Conservation (phyloP, 2,329 filamentous ascomycete genomes). For the Uncinocarpus reesii region DNA sequence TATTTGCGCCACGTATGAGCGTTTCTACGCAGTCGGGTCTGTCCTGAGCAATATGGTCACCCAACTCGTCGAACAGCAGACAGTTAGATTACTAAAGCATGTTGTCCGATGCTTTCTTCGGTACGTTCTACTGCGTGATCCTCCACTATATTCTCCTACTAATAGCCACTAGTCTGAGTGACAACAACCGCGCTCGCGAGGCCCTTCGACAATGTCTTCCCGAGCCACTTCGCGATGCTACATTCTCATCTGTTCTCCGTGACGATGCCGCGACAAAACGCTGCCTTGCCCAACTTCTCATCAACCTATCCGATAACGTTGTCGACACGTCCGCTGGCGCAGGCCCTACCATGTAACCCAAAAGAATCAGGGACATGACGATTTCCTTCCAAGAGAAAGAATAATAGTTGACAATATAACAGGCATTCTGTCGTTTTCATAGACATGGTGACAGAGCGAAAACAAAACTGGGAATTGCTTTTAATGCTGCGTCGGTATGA, state of each 20-base stretch:
- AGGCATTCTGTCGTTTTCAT: not conserved
- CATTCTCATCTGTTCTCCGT: slow-evolving; percentile 88
- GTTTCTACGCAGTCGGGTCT: slow-evolving; percentile 95
- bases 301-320: slow-evolving; percentile 88
- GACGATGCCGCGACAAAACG: slow-evolving; percentile 97
- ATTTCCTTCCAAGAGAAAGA: not conserved
- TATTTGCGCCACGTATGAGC: slow-evolving; percentile 96
- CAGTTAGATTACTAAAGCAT: slow-evolving; percentile 88
- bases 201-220: slow-evolving; percentile 91
- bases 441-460: not conserved
- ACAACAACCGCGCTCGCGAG: slow-evolving; percentile 91
- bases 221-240: slow-evolving; percentile 95
- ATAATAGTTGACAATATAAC: slow-evolving; percentile 3
- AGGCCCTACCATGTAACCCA: slow-evolving; percentile 31
- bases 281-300: slow-evolving; percentile 89
- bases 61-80: slow-evolving; percentile 95
- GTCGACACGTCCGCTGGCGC: slow-evolving; percentile 41
- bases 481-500: not conserved
- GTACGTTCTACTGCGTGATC: slow-evolving; percentile 53
- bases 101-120: slow-evolving; percentile 94
- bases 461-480: not conserved
- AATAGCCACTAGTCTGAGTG: slow-evolving; percentile 57
- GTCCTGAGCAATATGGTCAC: slow-evolving; percentile 98
- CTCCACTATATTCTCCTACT: slow-evolving; percentile 9
- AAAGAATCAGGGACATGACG: not conserved